These are phyloP conservation scores for Auriscalpium vulgare DNA, from an alignment of 768 basidiomycete species.

Conservation along the genomic window DNA sequence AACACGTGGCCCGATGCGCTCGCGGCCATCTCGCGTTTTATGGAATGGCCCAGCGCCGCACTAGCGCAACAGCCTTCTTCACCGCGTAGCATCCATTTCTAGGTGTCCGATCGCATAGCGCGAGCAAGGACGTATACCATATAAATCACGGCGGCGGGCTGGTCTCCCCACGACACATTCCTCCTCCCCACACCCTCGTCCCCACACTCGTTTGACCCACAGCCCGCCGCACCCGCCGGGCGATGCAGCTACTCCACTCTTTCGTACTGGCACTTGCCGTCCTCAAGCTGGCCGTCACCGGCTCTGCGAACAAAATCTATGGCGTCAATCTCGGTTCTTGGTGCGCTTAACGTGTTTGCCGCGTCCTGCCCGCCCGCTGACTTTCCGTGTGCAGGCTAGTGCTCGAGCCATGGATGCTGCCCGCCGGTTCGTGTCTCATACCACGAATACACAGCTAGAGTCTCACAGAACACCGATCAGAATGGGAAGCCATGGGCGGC, in stretches of 20 bases:
- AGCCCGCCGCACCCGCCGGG: background rate
- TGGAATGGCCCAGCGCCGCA: background rate
- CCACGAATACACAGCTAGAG: background rate
- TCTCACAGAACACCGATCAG: constrained; percentile 24
- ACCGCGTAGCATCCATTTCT: background rate
- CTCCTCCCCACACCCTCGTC: background rate
- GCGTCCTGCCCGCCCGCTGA: background rate
- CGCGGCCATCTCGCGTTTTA: background rate
- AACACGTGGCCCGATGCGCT: background rate
- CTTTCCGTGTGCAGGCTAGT: constrained; percentile 45
- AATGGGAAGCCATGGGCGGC: constrained; percentile 72
- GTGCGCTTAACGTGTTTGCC: constrained; percentile 23
- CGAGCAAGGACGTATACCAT: background rate
- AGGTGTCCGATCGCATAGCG: too few species aligned
- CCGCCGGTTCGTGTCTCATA: constrained; percentile 34
- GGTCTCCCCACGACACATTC: background rate
- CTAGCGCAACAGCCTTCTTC: background rate
- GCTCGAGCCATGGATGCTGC: constrained; percentile 80
- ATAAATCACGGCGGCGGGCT: background rate
- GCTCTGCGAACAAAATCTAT: constrained; percentile 41
- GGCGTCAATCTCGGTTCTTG: constrained; percentile 70
- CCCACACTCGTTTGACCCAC: background rate
- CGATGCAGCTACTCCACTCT: background rate
- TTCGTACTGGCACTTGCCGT: background rate
- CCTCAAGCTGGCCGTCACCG: background rate